These are phyloP conservation scores for Cardamine chenopodiifolia DNA, from an alignment of 345 rosid genomes.

Conservation along the genomic window DNA sequence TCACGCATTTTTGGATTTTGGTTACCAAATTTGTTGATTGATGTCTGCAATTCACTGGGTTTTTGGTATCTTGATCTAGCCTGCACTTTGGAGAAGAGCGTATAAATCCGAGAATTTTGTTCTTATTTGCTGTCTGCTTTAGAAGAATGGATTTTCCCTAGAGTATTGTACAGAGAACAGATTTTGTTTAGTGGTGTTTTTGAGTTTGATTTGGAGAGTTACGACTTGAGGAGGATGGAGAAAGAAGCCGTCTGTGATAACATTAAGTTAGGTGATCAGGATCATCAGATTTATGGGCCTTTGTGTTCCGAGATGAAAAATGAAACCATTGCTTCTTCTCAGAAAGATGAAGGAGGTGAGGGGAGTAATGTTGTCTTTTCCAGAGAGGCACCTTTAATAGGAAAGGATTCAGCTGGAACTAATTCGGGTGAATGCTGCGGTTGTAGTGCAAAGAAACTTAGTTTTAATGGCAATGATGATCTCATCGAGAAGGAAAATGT, in stretches of 20 bases:
- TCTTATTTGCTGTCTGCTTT: neutral
- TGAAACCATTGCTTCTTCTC: constrained; percentile 46
- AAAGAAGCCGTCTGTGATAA: neutral
- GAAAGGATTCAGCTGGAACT: constrained; percentile 49
- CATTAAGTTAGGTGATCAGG: constrained; percentile 32
- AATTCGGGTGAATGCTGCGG: constrained; percentile 49
- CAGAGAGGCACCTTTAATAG: constrained; percentile 60
- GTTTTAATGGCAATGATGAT: constrained; percentile 55
- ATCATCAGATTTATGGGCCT: constrained; percentile 20
- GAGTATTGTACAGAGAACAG: neutral
- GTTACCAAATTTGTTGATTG: neutral
- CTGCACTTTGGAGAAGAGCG: neutral
- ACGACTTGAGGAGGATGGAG: neutral
- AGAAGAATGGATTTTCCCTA: neutral
- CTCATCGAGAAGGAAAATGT: constrained; percentile 49
- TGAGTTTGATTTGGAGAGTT: neutral
- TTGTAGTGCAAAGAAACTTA: constrained; percentile 53
- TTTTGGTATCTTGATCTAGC: neutral
- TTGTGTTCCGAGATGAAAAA: constrained; percentile 53
- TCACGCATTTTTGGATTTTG: neutral
- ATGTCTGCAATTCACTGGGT: too few relatives aligned
- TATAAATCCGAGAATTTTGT: neutral
- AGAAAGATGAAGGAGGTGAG: constrained; percentile 54
- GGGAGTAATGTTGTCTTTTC: constrained; percentile 66
- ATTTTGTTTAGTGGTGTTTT: neutral